Conservation (phyloP, 306 rosid genomes). For the Lithocarpus polystachyus region DNA sequence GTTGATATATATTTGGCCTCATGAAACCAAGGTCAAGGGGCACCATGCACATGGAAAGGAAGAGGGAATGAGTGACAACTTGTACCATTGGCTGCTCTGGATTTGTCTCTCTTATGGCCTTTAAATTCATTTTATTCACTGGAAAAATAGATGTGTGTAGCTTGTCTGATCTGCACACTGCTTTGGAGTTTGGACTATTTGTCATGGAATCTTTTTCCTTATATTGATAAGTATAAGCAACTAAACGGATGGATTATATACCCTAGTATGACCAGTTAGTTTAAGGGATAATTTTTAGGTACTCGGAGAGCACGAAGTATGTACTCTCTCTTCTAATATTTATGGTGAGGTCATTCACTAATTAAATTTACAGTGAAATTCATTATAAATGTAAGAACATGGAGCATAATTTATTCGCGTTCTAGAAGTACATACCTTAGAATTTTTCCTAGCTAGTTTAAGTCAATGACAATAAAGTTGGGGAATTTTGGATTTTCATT, state of each 20-base stretch:
- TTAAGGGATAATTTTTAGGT: too few species aligned
- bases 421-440: too few species aligned
- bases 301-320: rapidly evolving
- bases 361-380: too few species aligned
- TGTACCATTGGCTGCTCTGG: background rate
- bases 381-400: too few species aligned
- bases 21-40: background rate
- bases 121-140: background rate
- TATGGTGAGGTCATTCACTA: too few species aligned
- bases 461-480: background rate
- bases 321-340: rapidly evolving
- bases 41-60: slow-evolving; percentile 1
- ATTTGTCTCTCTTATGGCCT: slow-evolving; percentile 12
- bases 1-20: background rate
- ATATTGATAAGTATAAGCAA: background rate
- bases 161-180: slow-evolving; percentile 1
- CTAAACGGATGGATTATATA: too few species aligned
- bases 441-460: too few species aligned
- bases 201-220: slow-evolving; percentile 8
- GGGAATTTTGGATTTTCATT: background rate
- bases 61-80: slow-evolving; percentile 1
- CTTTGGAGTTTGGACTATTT: background rate
- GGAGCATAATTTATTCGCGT: too few species aligned
- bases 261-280: too few species aligned
- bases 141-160: background rate